phyloP scores from a whole-genome alignment of 2,329 filamentous ascomycete genomes.

The Ophiognomonia clavigignenti-juglandacearum region DNA sequence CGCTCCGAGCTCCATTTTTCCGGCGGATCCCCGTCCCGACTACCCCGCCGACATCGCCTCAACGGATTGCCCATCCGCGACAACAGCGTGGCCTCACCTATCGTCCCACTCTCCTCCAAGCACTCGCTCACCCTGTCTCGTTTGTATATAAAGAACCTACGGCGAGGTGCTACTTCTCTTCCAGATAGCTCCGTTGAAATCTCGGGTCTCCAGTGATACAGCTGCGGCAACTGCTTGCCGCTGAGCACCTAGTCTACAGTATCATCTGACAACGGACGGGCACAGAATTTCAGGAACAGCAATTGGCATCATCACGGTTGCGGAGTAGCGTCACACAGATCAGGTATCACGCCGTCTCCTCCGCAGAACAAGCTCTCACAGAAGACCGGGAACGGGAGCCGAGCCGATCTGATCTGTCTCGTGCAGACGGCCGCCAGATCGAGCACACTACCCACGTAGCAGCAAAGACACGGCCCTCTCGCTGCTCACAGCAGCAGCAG shows the following conservation, averaged over 20 bases:
- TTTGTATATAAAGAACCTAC: not conserved
- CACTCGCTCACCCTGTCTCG: not conserved
- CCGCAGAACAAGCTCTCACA: not conserved
- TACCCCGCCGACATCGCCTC: constrained; percentile 1
- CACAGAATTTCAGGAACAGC: too few relatives aligned
- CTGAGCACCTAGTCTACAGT: too few relatives aligned
- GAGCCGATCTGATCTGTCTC: constrained; percentile 8
- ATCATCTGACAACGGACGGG: too few relatives aligned
- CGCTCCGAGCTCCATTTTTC: not conserved
- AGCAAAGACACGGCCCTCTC: constrained; percentile 2
- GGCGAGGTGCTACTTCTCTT: too few relatives aligned
- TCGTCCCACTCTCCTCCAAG: not conserved
- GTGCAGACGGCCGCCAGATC: constrained; percentile 2
- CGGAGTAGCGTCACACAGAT: not conserved
- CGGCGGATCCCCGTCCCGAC: constrained; percentile 12
- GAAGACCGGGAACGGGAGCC: constrained; percentile 3
- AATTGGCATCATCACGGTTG: too few relatives aligned
- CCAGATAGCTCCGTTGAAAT: too few relatives aligned
- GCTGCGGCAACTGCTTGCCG: too few relatives aligned
- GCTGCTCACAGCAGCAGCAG: constrained; percentile 5
- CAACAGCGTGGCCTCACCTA: not conserved
- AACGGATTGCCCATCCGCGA: constrained; percentile 1
- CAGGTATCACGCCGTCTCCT: constrained; percentile 4
- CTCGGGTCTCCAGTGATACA: too few relatives aligned
- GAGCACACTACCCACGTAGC: not conserved